Evolutionary conservation across 352 stramenopile genomes (phyloP).

Genomic region (Phytophthora multivora): DNA sequence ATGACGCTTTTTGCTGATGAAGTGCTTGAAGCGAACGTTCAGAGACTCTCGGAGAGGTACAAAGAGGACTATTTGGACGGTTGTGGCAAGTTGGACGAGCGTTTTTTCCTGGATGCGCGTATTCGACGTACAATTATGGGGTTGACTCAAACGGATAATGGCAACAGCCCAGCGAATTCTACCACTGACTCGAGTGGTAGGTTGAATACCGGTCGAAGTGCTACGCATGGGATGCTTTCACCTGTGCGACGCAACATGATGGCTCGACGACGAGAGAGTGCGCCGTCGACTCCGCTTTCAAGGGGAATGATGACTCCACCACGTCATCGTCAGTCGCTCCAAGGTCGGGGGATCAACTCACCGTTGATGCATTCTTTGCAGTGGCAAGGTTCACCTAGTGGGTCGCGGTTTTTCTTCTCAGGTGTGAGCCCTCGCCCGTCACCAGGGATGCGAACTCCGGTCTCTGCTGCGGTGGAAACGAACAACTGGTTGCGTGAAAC

Average conservation of each 20-base stretch:
- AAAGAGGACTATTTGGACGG: constrained; percentile 46
- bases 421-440: constrained; percentile 44
- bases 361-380: constrained; percentile 62
- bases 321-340: constrained; percentile 33
- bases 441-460: constrained; percentile 66
- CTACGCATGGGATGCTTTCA: constrained; percentile 35
- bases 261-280: constrained; percentile 35
- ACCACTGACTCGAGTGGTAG: constrained; percentile 29
- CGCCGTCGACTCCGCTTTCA: constrained; percentile 3
- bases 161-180: background rate
- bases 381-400: constrained; percentile 61
- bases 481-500: constrained; percentile 84
- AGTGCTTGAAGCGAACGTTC: constrained; percentile 52
- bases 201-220: constrained; percentile 12
- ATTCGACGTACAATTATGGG: constrained; percentile 46
- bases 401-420: constrained; percentile 9
- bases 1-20: constrained; percentile 39
- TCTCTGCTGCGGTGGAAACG: constrained; percentile 81
- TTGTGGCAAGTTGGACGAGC: constrained; percentile 64
- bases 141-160: constrained; percentile 16
- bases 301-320: constrained; percentile 45
- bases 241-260: constrained; percentile 45
- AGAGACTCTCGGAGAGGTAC: constrained; percentile 44
- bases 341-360: constrained; percentile 27
- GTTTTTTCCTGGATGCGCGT: constrained; percentile 50